A percentile compares a stretch with the other conserved stretches of the same genome.
phyloP scores from a whole-genome alignment of 2,329 filamentous ascomycete genomes.

The Coniochaeta sp. region DNA sequence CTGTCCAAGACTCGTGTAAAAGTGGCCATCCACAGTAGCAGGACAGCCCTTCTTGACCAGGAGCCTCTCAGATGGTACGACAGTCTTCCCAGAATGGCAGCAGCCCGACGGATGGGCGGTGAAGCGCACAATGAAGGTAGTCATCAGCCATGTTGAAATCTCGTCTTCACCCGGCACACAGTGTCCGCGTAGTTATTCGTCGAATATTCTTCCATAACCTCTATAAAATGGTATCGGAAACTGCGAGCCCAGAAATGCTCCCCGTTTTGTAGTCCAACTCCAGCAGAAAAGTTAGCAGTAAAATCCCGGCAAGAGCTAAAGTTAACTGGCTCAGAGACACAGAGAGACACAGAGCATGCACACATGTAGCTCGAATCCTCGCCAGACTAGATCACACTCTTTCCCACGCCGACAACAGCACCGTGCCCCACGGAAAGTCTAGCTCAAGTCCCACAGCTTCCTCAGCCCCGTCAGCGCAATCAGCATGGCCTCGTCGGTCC shows the following conservation, averaged over 20 bases:
- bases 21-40: neutral
- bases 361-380: too few species aligned
- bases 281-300: neutral
- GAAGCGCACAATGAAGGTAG: too few species aligned
- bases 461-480: conserved; percentile 66
- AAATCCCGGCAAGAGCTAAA: neutral
- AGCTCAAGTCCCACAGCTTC: conserved; percentile 40
- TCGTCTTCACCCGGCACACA: neutral
- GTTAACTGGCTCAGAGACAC: neutral
- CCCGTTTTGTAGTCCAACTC: neutral
- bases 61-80: too few species aligned
- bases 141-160: too few species aligned
- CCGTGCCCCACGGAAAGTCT: neutral
- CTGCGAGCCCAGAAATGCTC: neutral
- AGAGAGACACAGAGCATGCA: too few species aligned
- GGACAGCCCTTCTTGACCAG: too few species aligned
- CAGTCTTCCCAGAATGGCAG: too few species aligned
- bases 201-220: neutral
- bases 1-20: neutral
- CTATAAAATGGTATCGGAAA: neutral
- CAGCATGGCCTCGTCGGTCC: conserved; percentile 78
- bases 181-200: neutral
- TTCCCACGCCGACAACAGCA: neutral
- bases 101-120: too few species aligned
- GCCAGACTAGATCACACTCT: too few species aligned